These are phyloP conservation scores for Musa beccarii DNA, from an alignment of 176 grass and related monocot genomes.

Conservation along the genomic window DNA sequence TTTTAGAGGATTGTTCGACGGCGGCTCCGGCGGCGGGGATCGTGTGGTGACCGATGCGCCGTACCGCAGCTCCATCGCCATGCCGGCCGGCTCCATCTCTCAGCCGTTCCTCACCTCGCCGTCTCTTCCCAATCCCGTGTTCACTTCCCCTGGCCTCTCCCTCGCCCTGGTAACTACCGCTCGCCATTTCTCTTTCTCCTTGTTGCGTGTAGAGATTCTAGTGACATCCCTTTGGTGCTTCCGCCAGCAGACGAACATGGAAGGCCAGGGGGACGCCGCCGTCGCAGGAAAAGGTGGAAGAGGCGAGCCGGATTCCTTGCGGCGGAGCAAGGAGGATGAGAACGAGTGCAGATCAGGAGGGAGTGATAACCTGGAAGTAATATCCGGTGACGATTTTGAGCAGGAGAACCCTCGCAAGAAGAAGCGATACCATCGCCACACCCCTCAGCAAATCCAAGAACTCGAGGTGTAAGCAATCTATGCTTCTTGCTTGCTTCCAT, in stretches of 20 bases:
- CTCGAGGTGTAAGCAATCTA: slow-evolving; percentile 55
- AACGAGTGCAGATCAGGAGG: slow-evolving; percentile 43
- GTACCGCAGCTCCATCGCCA: background rate
- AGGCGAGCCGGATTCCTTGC: background rate
- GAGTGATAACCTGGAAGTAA: slow-evolving; percentile 31
- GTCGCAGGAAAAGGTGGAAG: slow-evolving; percentile 13
- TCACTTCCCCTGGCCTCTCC: slow-evolving; percentile 46
- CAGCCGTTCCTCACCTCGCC: background rate
- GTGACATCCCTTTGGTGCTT: too few relatives aligned
- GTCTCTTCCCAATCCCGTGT: slow-evolving; percentile 16
- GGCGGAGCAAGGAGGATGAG: slow-evolving; percentile 29
- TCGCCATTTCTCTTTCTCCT: background rate
- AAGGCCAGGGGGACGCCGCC: slow-evolving; percentile 19
- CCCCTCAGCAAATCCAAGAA: slow-evolving; percentile 70
- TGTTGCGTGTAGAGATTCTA: background rate
- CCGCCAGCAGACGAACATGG: slow-evolving; percentile 27
- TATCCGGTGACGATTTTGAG: slow-evolving; percentile 38
- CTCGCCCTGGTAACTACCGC: slow-evolving; percentile 37
- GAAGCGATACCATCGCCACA: slow-evolving; percentile 71
- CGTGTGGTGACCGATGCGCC: background rate
- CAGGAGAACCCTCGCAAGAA: slow-evolving; percentile 43
- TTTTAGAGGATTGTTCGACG: slow-evolving; percentile 20
- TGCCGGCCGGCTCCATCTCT: slow-evolving; percentile 1
- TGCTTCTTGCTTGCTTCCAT: background rate
- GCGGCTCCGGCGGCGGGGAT: slow-evolving; percentile 32